These are phyloP conservation scores for Paramecium tetraurelia DNA, from an alignment of 73 alveolate species.

Conservation along the genomic window DNA sequence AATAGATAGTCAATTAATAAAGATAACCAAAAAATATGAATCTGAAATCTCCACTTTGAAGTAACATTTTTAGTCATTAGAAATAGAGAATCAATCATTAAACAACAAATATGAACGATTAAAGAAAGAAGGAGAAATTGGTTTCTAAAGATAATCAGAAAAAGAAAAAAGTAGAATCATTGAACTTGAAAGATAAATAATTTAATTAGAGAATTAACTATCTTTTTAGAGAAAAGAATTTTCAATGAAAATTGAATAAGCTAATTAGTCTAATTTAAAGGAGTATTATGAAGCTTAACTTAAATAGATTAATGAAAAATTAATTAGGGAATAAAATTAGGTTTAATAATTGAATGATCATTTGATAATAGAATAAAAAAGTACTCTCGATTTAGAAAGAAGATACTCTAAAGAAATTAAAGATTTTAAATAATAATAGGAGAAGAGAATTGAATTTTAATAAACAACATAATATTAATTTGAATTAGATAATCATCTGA, in stretches of 20 bases:
- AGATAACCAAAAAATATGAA: not conserved
- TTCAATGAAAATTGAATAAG: not conserved
- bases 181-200: not conserved
- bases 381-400: not conserved
- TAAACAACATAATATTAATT: not conserved
- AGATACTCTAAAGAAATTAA: not conserved
- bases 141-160: not conserved
- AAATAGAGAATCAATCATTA: not conserved
- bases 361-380: not conserved
- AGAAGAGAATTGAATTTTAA: not conserved
- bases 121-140: not conserved
- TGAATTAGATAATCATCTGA: not conserved
- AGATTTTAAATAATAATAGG: not conserved
- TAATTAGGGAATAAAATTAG: not conserved
- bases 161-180: not conserved
- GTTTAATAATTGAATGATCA: not conserved
- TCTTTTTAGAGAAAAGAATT: not conserved
- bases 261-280: not conserved
- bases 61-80: not conserved
- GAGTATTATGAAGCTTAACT: not conserved
- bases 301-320: not conserved
- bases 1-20: not conserved
- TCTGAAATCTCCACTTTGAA: not conserved
- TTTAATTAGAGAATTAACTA: not conserved
- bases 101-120: not conserved